Evolutionary conservation across 495 filamentous ascomycete species (phyloP).

Genomic region (Neurospora sp.): DNA sequence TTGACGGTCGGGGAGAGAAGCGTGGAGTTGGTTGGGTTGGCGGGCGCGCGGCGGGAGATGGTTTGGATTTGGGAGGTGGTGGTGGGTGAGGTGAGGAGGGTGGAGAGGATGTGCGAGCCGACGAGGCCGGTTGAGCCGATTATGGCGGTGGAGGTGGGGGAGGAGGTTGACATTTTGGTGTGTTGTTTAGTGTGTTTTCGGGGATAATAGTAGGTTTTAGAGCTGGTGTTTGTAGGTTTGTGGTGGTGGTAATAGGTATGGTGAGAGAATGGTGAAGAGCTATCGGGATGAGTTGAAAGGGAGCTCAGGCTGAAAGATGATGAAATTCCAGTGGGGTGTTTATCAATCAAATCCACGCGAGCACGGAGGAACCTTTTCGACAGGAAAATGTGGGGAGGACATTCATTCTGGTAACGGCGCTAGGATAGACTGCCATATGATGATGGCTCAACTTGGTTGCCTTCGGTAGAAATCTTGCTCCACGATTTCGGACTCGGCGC

Average conservation of each 20-base stretch:
- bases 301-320: neutral
- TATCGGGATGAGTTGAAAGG: neutral
- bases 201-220: too few relatives aligned
- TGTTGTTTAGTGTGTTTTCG: too few relatives aligned
- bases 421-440: neutral
- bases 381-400: neutral
- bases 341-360: neutral
- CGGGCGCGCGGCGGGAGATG: constrained; percentile 45
- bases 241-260: too few relatives aligned
- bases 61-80: constrained; percentile 40
- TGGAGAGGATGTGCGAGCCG: constrained; percentile 46
- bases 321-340: neutral
- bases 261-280: neutral
- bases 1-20: constrained; percentile 42
- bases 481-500: neutral
- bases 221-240: too few relatives aligned
- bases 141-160: constrained; percentile 27
- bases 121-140: constrained; percentile 49
- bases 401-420: neutral
- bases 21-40: constrained; percentile 24
- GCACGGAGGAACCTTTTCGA: neutral
- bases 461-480: neutral
- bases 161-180: neutral
- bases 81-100: constrained; percentile 37
- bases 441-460: neutral